Evolutionary conservation across 495 filamentous ascomycete genomes (phyloP).

Genomic region (Aspergillus nidulans): DNA sequence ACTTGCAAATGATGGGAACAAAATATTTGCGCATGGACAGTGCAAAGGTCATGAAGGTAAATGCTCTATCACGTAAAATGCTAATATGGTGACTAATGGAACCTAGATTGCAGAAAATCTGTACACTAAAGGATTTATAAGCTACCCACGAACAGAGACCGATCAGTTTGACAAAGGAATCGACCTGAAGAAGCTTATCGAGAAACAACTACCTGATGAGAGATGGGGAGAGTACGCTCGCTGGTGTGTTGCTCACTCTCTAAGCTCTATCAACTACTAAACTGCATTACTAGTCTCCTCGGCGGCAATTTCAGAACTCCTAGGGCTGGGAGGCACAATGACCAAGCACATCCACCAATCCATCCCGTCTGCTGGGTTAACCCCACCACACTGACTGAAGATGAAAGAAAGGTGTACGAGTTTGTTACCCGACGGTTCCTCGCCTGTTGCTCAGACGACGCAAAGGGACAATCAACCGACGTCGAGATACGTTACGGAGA

Average conservation of each 20-base stretch:
- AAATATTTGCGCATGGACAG: conserved; percentile 79
- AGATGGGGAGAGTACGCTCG: conserved; percentile 82
- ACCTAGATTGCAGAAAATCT: conserved; percentile 70
- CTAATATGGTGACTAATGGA: conserved; percentile 8
- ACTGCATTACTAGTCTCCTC: conserved; percentile 48
- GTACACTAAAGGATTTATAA: conserved; percentile 93
- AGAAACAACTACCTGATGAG: conserved; percentile 74
- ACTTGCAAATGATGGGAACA: conserved; percentile 95
- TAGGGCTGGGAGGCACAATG: conserved; percentile 78
- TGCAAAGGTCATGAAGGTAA: conserved; percentile 75
- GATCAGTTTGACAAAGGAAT: conserved; percentile 93
- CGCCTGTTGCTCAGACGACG: conserved; percentile 94
- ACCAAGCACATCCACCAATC: conserved; percentile 95
- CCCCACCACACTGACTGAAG: conserved; percentile 51
- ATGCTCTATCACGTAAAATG: neutral
- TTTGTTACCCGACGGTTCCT: conserved; percentile 92
- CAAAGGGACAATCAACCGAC: conserved; percentile 75
- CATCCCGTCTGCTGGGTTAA: conserved; percentile 82
- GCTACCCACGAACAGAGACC: conserved; percentile 94
- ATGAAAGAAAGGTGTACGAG: conserved; percentile 81
- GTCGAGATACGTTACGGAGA: conserved; percentile 82
- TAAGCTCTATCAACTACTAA: conserved; percentile 10
- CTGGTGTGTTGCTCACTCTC: conserved; percentile 25
- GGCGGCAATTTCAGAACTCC: conserved; percentile 78
- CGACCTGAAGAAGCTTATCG: conserved; percentile 71